Base-by-base conservation (phyloP, 192 early-diverging fungal species). In the Lunasporangiospora selenospora region DNA sequence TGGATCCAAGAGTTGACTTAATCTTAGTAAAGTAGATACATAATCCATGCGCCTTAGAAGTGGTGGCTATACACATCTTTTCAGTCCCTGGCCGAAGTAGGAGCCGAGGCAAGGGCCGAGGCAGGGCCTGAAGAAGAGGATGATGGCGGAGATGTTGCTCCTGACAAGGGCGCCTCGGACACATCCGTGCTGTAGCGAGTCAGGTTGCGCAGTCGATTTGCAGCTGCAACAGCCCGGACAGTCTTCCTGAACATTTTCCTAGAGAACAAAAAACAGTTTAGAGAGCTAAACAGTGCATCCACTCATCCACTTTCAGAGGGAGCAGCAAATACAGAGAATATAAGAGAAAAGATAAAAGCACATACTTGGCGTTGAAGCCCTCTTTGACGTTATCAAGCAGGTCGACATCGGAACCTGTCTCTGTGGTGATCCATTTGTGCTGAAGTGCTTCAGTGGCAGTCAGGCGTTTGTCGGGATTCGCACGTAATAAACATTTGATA, bases 361-460 rank as follows among this genome's bases (percentile, higher is more conserved):
- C 53, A 43, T 73, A 70, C 38, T 77, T 76, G 30, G 88, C 83
- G 47, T 91, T 83, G 67, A 90, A 93, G 48, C 92, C 89, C 38
- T 92, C 83, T 15, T 86, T 84, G 46, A 97, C 90, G 29, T 87
- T 82, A 31, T 89, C 91, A 37, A 98, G 80, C 44, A 98, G 84
- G 77, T 98, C 94, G n/a, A 83, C 81, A 21, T 89, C 87, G 6
- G 71, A 77, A 44, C 77, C 87, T 9, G 76, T 77, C 46, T 79
- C 65, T 31, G 81, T 86, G 24, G 84, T 84, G 59, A 95, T 83
- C 94, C 94, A 98, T 18, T 83, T 89, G 80, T 98, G 94, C 21
- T 82, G 62, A 41, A 97, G 80, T 8, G 95, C 94, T 66, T 96
- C 82, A 3, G 78, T 80, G 19, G 90, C 91, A 3, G 94, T 93